These are phyloP conservation scores for Dactylellina cionopaga DNA, from an alignment of 2,329 filamentous ascomycete species.

Conservation along the genomic window DNA sequence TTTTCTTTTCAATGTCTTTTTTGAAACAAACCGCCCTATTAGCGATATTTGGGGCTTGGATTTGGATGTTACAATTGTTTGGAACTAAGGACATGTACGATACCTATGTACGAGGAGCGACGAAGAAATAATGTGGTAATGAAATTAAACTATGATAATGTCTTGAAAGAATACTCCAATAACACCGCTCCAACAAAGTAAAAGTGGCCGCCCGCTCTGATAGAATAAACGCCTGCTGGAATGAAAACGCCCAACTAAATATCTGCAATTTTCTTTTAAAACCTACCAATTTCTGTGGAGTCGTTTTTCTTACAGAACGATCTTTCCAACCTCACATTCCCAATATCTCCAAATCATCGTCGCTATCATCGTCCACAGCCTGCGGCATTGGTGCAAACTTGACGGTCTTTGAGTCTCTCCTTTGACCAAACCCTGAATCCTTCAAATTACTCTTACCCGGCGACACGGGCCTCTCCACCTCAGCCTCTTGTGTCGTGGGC, in stretches of 20 bases:
- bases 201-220: no score
- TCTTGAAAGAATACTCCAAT: not conserved
- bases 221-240: constrained; percentile 8
- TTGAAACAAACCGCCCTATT: no score
- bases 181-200: constrained; percentile 3
- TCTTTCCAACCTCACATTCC: constrained; percentile 14
- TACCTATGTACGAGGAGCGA: not conserved
- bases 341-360: constrained; percentile 50
- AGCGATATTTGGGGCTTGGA: no score
- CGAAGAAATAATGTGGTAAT: not conserved
- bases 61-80: not conserved
- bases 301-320: not conserved
- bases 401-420: constrained; percentile 37
- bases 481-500: not conserved
- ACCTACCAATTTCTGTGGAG: not conserved
- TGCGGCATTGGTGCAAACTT: constrained; percentile 36
- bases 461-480: constrained; percentile 20
- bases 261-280: not conserved
- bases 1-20: not conserved
- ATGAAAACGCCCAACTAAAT: constrained; percentile 6
- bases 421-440: not conserved
- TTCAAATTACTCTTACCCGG: constrained; percentile 47
- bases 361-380: constrained; percentile 29
- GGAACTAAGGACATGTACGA: not conserved
- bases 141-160: not conserved